Evolutionary conservation across 1,139 yeast species (phyloP), one percentile per base, ranked within the genome.

Genomic region (Sugiyamaella castrensis): DNA sequence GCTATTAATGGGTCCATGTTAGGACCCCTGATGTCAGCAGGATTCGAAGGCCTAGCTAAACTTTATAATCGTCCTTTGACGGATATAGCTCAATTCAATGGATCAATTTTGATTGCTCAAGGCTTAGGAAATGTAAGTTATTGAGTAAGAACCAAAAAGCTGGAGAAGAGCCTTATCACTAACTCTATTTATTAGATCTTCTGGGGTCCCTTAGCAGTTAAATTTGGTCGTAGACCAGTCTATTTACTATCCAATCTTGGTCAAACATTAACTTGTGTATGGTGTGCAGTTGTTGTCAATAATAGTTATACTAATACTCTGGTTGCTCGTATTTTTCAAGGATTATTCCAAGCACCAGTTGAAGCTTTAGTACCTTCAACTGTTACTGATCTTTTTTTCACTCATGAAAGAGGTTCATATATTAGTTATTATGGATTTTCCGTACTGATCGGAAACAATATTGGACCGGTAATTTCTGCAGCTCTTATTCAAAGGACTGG

Each of bases 301-400:
- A 29, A 39, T 2, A 39, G 43, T 28, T 39, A 39, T 29, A 39
- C 43, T 13, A 39, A 39, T 29, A 39, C 43, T 9, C 19, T 39
- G 6, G 27, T 39, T 39, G 43, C 43, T 29, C 36, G 43, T 28
- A 19, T 39, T 13, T 39, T 39, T 19, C 43, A 39, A 39, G 43
- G 43, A 13, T 24, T 39, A 15, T 39, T 39, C 19, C 43, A 39
- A 39, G 43, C 43, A 6, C 43, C 43, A 10, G 43, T 39, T 4
- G 43, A 39, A 28, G 43, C 43, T n/a, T 29, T 39, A 29, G 43
- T 39, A 7, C 43, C 43, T n/a, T 39, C 43, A 4, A 39, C 43
- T 8, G 19, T 39, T 29, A 30, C 43, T 9, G 43, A 39, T 12
- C 15, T 39, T 12, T 39, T 26, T 19, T 39, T 39, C 37, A 39